Base-by-base conservation (phyloP, 164 flowering plant genomes). In the Umbilicus rupestris region DNA sequence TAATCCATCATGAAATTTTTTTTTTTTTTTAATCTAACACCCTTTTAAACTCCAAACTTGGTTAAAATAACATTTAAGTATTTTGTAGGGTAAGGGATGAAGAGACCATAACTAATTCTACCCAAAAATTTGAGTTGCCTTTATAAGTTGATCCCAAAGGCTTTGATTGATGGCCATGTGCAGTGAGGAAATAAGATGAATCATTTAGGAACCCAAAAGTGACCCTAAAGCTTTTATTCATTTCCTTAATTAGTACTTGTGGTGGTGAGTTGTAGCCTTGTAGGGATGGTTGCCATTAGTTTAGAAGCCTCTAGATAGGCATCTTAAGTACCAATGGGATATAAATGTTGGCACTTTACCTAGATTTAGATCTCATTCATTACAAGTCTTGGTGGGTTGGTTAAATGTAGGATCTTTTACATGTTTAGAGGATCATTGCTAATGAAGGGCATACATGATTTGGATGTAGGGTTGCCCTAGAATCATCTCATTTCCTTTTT, bases 91-190 rank as follows among this genome's bases (percentile, higher is more conserved):
- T 12, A 41, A 41, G 3, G 2, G 2, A 41, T 41, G 44, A 9
- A 14, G 44, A 12, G 44, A 9, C 10, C 16, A 41, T 41, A 35
- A 41, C 16, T 41, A 14, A 41, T 12, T 14, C 12, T 14, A 41
- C 44, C 5, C 6, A 41, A 41, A 9, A 41, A 9, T 41, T 41
- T 41, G 44, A 41, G 44, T 41, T 41, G 12, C 16, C 44, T 7
- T 41, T 10, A 14, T 41, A 10, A 41, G 12, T 41, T 35, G 37
- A 35, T 35, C 14, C 33, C 19, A 29, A 28, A 10, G 39, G 39
- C 66, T 37, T 64, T 64, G 66, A 33, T 64, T 64, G 66, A 33
- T 64, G 66, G 66, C 66, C 66, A 64, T 64, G 66, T 64, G 66
- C 52, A 64, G 17, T 41, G 17, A 17, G 49, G 28, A 2, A 16